Base-by-base conservation (phyloP, 176 grass and related monocot genomes). In the Cymbopogon citratus region DNA sequence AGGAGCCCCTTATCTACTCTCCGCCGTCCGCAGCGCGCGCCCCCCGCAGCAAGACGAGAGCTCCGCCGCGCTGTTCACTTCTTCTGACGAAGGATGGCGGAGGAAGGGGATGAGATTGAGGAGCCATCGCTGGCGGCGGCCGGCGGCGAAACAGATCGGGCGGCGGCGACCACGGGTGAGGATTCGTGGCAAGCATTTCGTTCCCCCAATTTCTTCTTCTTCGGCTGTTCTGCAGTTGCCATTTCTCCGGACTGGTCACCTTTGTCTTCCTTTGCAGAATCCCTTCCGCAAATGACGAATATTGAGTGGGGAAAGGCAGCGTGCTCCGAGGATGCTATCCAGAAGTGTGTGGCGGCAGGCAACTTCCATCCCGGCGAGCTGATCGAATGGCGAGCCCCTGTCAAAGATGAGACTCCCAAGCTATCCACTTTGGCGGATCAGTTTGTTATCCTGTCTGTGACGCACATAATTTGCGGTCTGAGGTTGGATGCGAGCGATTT, bases 401-500 rank as follows among this genome's bases (percentile, higher is more conserved):
- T 9, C 45, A 74, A 33, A n/a, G 45, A 33, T 12, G 71, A 33
- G 26, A 9, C 16, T 21, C 71, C 71, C 16, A 21, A 1, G 18
- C 45, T 18, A 5, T 48, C 44, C 26, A 19, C 8, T 26, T 3
- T 31, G 71, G 44, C 19, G 27, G 44, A 48, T 46, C 44, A 34
- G 45, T 52, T 52, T n/a, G 45, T 74, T 18, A 33, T 74, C 45
- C 45, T 74, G 16, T 74, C 71, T 21, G 27, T 52, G 16, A 51
- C 9, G 9, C 71, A 74, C 45, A 34, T 74, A 31, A 52, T 52
- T 28, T 74, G 45, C 16, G 71, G 71, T 26, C 45, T 74, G 45
- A 74, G 71, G 71, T 5, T 52, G 45, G 71, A 74, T 12, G 71
- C 45, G 15, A 74, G 71, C 71, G 71, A 74, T 33, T 74, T 74